Conservation (phyloP, 129 eudicot genomes). For the Artemisia argyi region DNA sequence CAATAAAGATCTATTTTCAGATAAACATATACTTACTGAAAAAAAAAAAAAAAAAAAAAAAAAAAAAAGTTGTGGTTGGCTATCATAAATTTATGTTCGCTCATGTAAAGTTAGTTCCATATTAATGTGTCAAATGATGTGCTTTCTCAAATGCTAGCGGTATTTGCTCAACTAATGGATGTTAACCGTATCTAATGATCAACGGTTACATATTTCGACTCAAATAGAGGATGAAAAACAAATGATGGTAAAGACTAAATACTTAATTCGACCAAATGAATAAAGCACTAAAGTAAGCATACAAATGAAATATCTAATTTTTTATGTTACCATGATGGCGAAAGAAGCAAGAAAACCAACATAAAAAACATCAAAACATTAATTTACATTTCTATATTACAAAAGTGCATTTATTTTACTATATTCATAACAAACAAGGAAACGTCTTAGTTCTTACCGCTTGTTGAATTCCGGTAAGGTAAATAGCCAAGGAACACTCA, state of each 20-base stretch:
- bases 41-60: no score
- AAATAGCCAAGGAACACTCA: conserved; percentile 63
- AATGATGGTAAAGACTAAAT: not conserved
- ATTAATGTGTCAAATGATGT: no score
- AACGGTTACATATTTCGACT: no score
- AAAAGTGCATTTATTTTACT: conserved; percentile 6
- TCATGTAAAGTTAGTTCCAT: no score
- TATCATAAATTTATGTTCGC: no score
- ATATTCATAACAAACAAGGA: not conserved
- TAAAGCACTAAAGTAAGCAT: not conserved
- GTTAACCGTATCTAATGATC: no score
- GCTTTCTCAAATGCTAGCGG: no score
- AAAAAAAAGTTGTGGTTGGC: no score
- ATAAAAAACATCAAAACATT: conserved; percentile 18
- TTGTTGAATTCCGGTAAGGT: conserved; percentile 58
- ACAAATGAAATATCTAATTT: not conserved
- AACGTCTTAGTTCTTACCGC: conserved; percentile 23
- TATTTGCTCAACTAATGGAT: no score
- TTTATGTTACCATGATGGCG: conserved; percentile 20
- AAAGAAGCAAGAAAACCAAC: conserved; percentile 21
- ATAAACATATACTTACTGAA: no score
- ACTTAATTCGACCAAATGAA: not conserved
- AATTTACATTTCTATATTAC: not conserved
- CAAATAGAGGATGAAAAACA: no score
- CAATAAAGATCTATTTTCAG: no score